These are phyloP conservation scores for Auriscalpium orientale DNA, from an alignment of 768 basidiomycete genomes.

Conservation along the genomic window DNA sequence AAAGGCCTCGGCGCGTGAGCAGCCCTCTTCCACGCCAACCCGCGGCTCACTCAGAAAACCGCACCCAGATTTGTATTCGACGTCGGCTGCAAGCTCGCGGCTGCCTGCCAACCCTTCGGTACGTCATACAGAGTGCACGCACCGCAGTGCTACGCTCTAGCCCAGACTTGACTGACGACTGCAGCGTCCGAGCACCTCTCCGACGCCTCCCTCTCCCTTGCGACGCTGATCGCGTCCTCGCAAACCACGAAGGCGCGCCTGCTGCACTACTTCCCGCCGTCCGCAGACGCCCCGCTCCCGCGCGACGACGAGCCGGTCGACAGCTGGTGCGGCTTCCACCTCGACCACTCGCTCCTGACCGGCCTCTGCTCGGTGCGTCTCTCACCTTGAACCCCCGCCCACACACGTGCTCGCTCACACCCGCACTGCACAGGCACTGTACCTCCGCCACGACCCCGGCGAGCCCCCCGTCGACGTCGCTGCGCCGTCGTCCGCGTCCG, in stretches of 20 bases:
- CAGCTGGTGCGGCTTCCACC: conserved; percentile 92
- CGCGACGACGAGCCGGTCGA: conserved; percentile 63
- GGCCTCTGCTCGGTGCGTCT: conserved; percentile 77
- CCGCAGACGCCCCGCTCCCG: conserved; percentile 29
- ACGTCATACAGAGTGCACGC: conserved; percentile 13
- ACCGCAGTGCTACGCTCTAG: too few species aligned
- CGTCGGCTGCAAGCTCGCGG: conserved; percentile 74
- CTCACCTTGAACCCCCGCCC: background rate
- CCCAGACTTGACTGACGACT: background rate
- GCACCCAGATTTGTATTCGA: conserved; percentile 62
- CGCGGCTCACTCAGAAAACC: conserved; percentile 5
- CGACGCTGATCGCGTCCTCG: conserved; percentile 63
- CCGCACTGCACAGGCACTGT: conserved; percentile 62
- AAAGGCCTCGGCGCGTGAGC: conserved; percentile 69
- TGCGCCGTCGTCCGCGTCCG: conserved; percentile 69
- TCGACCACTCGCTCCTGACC: conserved; percentile 87
- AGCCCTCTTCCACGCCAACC: background rate
- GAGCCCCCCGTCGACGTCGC: conserved; percentile 41
- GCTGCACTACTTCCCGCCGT: conserved; percentile 90
- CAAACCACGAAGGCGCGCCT: conserved; percentile 88
- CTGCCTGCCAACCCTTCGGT: conserved; percentile 91
- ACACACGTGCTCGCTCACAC: background rate
- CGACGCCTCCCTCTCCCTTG: conserved; percentile 62
- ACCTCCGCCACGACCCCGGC: conserved; percentile 44
- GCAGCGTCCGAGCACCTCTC: conserved; percentile 59